Evolutionary conservation across 2,329 filamentous ascomycete species (phyloP), one percentile per base, ranked within the genome.

Genomic region (Laburnicola sp.): DNA sequence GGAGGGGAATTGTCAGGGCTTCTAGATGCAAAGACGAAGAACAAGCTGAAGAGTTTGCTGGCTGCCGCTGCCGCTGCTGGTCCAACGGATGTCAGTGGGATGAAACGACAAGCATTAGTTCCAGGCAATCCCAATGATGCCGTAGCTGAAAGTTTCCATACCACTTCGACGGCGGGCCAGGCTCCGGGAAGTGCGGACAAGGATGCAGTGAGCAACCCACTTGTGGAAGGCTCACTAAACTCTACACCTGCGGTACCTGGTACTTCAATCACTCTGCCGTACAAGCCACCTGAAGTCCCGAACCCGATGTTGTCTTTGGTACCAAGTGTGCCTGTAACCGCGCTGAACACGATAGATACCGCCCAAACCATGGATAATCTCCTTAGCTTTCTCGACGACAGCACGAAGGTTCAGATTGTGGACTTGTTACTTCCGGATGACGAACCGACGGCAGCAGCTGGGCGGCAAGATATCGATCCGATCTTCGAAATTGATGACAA

Each of bases 261-360:
- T n/a, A n/a, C n/a, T 31, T 23, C 31, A 7, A 35, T 9, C 22
- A 36, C 36, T 21, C 8, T 34, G 7, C 22, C 36, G 6, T 10
- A 31, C 7, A 7, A 10, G 2, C n/a, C 16, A 9, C 16, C 34
- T 32, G 22, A 37, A 21, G 10, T 25, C 4, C 9, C 22, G 8
- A 11, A 8, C 16, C 16, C 38, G 9, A 11, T 36, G 25, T 16
- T 42, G 5, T 26, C 30, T 9, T 16, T 41, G 34, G 44, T 27
- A 10, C 44, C 38, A 3, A 34, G 38, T 34, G 22, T 40, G 9
- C 31, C 49, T 10, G 39, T 50, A 9, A 35, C 49, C 28, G 36
- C 49, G 7, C 39, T 55, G 9, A 45, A 50, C 30, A 44, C 44
- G 4, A 31, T 26, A 16, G 53, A 59, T 44, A 57, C 51, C 31